Evolutionary conservation across 2,329 filamentous ascomycete species (phyloP), one percentile per base, ranked within the genome.

Genomic region (Calycina herbarum): DNA sequence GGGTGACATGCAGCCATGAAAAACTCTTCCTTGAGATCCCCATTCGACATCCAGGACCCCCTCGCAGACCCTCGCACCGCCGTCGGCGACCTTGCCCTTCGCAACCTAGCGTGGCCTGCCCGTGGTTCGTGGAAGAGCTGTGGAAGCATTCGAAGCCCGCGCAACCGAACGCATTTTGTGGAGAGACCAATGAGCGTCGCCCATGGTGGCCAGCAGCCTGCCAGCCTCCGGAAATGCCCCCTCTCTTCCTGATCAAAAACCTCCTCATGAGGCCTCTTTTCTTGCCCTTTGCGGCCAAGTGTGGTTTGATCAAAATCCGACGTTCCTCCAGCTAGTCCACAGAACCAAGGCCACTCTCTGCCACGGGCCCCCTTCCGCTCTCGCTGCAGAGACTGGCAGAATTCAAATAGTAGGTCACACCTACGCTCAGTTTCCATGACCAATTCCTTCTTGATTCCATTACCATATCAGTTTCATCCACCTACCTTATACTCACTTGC

Each of bases 331-430:
- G 10, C 45, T 13, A 29, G 17, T 20, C 42, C 59, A 54, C 59
- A 31, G 24, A 38, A 35, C 40, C 7, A 35, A 20, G 29, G 54
- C 57, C 64, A 62, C 48, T 62, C 63, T 24, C 58, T 33, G 48
- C 65, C 57, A 59, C 59, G 40, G 59, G 58, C 59, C 56, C 59
- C 59, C 24, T 64, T 66, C 66, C 66, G 64, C 56, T n/a, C 67
- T 66, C 66, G 63, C 64, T 61, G 61, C 62, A 48, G 42, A 40
- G 40, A 24, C 65, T 67, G 70, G 69, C 70, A 72, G 69, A 70
- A 70, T 67, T 72, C 70, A 71, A 69, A 71, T 72, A 72, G 56
- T 60, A 67, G 59, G 67, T 67, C 67, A 69, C 69, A 66, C 67
- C 66, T 71, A 65, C 68, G 64, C 63, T 65, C 3, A 64, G 57